A percentile compares a stretch with the other conserved stretches of the same genome.
Evolutionary conservation across 495 filamentous ascomycete genomes (phyloP).

Genomic region (Podospora australis): DNA sequence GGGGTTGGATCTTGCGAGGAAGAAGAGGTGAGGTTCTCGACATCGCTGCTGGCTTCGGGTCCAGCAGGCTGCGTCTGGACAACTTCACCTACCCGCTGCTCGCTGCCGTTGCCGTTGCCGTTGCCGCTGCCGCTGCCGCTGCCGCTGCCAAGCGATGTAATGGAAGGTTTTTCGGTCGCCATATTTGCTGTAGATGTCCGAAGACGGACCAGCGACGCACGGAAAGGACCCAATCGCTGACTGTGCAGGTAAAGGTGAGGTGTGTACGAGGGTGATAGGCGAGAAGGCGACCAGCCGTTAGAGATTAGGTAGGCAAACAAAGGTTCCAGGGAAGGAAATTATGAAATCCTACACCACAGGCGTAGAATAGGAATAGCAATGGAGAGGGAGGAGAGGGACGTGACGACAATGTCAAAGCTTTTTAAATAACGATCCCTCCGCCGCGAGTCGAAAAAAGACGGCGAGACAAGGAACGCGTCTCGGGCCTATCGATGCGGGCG

Average conservation of each 20-base stretch:
- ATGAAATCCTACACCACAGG: no score
- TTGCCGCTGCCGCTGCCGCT: no score
- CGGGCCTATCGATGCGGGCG: not conserved
- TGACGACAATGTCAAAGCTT: not conserved
- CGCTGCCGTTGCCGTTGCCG: no score
- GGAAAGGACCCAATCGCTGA: not conserved
- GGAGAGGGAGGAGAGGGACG: not conserved
- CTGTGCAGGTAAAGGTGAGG: not conserved
- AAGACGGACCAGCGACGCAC: slow-evolving; percentile 8
- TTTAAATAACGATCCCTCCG: not conserved
- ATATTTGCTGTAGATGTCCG: slow-evolving; percentile 11
- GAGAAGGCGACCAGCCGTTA: not conserved
- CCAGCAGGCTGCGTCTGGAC: not conserved
- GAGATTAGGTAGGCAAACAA: not conserved
- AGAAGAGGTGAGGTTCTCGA: slow-evolving; percentile 26
- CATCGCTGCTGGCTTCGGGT: slow-evolving; percentile 11
- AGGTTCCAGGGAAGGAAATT: not conserved
- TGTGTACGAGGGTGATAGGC: slow-evolving; percentile 1
- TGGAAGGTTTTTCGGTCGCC: slow-evolving; percentile 22
- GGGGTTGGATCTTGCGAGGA: not conserved
- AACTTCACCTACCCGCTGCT: slow-evolving; percentile 15
- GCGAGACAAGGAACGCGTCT: slow-evolving; percentile 3
- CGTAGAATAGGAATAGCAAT: not conserved
- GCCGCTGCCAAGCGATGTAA: slow-evolving; percentile 18
- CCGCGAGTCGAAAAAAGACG: not conserved